A percentile compares a stretch with the other conserved stretches of the same genome.
Evolutionary conservation across 169 alveolate genomes (phyloP).

Genomic region (Cryptosporidium baileyi): DNA sequence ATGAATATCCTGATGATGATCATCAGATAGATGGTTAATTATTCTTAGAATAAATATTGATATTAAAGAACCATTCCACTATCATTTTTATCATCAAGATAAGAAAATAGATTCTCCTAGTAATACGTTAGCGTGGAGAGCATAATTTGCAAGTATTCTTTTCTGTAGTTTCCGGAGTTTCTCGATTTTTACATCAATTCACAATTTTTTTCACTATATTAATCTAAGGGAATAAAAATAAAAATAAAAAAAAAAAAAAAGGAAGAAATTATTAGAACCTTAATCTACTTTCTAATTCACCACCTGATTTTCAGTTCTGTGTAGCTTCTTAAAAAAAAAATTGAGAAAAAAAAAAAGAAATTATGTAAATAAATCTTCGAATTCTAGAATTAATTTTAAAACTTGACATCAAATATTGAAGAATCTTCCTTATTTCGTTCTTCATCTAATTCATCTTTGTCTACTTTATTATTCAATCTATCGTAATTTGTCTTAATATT

Average conservation of each 20-base stretch:
- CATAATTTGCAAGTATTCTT: conserved; percentile 48
- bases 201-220: neutral
- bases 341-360: neutral
- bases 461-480: neutral
- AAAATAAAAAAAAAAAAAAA: too few relatives aligned
- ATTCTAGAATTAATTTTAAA: neutral
- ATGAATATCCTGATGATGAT: conserved; percentile 90
- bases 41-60: too few relatives aligned
- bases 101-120: neutral
- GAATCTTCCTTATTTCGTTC: neutral
- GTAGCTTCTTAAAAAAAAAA: neutral
- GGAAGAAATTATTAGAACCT: too few relatives aligned
- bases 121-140: neutral
- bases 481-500: neutral
- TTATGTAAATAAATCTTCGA: neutral
- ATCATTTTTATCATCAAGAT: neutral
- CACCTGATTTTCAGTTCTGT: neutral
- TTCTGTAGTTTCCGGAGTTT: neutral
- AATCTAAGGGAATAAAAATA: too few relatives aligned
- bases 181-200: neutral
- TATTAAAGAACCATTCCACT: too few relatives aligned
- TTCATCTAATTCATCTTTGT: neutral
- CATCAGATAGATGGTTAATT: conserved; percentile 55
- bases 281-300: neutral
- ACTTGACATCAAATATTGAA: conserved; percentile 6